Base-by-base conservation (phyloP, 225 moss, liverwort and hornwort genomes). In the Marchantia paleacea region DNA sequence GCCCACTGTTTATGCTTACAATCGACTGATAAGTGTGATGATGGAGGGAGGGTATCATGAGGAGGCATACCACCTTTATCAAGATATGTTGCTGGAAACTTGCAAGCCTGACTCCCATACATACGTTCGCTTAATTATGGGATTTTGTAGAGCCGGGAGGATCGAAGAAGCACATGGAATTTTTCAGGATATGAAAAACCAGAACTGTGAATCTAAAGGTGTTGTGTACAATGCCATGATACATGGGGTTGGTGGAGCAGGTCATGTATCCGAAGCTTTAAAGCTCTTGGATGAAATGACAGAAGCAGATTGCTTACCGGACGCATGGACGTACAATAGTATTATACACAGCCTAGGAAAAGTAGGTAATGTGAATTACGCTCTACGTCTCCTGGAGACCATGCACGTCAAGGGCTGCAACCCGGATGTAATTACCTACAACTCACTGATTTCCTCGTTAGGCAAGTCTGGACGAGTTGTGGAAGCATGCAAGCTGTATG, bases 191-290 rank as follows among this genome's bases (percentile, higher is more conserved):
- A 75, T 82, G 76, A 76, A 49, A 2, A 29, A 54, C 15, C 72
- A 78, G 31, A 7, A 4, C 14, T 77, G 75, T 68, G 52, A 72
- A 28, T 74, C 80, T 8, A 51, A n/a, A 52, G 55, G 28, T 47
- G 47, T 87, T 19, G 39, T 85, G 25, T 87, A 84, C 61, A 87
- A 87, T 58, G 84, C 79, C 55, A 84, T 87, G 84, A 64, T 87
- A 49, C 82, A 87, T 51, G 84, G 82, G 61, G 82, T 87, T 69
- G 87, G 87, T 1, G 61, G 47, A 31, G 82, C 87, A 20, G 87
- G 87, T 39, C 75, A 57, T 7, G 75, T 84, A 25, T 52, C 68
- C 15, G 82, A 84, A 48, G 82, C 84, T 9, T 50, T 80, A 16
- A 75, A 77, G 12, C 82, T 87, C 50, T 67, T 87, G 53, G 52